These are phyloP conservation scores for Pseudozyma sp. DNA, from an alignment of 1,284 basidiomycete genomes.

Conservation along the genomic window DNA sequence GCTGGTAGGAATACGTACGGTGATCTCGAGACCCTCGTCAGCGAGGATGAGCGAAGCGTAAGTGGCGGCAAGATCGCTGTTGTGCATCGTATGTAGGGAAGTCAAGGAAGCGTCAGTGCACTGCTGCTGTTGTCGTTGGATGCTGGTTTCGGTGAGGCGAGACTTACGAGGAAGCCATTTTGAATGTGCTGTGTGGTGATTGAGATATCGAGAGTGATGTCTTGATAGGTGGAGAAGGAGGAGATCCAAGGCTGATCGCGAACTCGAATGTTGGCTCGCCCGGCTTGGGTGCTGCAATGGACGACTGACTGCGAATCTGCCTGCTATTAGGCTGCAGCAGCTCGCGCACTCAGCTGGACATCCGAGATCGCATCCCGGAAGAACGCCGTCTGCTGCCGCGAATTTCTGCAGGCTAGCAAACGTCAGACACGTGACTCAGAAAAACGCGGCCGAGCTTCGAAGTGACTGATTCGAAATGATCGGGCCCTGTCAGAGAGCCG, in stretches of 20 bases:
- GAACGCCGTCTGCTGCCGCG: constrained; percentile 7
- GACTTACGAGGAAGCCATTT: constrained; percentile 56
- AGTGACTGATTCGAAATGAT: too few relatives aligned
- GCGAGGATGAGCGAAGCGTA: constrained; percentile 87
- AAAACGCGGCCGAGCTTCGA: constrained; percentile 11
- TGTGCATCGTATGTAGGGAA: not conserved
- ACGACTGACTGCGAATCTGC: not conserved
- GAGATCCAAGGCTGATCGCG: constrained; percentile 30
- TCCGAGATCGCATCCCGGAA: too few relatives aligned
- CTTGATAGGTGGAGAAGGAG: constrained; percentile 40
- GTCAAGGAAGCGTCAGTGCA: not conserved
- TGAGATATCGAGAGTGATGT: constrained; percentile 41
- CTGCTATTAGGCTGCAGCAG: not conserved
- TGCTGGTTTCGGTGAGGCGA: not conserved
- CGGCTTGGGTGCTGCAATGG: not conserved
- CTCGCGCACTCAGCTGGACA: not conserved
- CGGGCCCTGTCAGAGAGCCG: too few relatives aligned
- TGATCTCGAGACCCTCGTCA: constrained; percentile 88
- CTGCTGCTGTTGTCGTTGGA: constrained; percentile 5
- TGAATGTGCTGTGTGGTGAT: constrained; percentile 35
- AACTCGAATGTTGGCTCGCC: constrained; percentile 19
- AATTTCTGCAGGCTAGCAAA: not conserved
- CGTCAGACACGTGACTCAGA: not conserved
- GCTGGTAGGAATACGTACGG: constrained; percentile 75
- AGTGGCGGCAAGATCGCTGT: constrained; percentile 70